Conservation (phyloP, 305 asterid genomes). For the Ilex paraguariensis region DNA sequence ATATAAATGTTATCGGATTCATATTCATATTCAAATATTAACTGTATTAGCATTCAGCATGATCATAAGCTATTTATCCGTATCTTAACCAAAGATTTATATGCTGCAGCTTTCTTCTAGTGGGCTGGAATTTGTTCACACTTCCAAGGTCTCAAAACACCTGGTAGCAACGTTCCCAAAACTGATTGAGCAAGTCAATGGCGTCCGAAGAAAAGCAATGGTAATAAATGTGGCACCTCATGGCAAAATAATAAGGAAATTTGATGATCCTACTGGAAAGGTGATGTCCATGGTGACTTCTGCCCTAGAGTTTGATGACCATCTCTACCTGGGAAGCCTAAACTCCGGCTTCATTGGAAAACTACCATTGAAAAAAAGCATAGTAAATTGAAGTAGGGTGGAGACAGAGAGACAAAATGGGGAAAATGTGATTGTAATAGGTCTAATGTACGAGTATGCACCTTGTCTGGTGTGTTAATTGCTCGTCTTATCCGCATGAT, state of each 20-base stretch:
- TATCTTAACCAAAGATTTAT: neutral
- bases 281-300: conserved; percentile 56
- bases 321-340: conserved; percentile 60
- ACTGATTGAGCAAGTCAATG: conserved; percentile 9
- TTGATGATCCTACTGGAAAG: conserved; percentile 60
- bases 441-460: too few relatives aligned
- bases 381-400: too few relatives aligned
- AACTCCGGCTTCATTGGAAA: conserved; percentile 49
- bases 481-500: too few relatives aligned
- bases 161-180: conserved; percentile 21
- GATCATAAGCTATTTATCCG: too few relatives aligned
- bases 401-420: too few relatives aligned
- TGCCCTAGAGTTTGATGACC: conserved; percentile 54
- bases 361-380: conserved; percentile 17
- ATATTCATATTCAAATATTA: too few relatives aligned
- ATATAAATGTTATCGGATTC: too few relatives aligned
- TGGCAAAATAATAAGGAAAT: conserved; percentile 43
- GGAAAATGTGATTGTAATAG: too few relatives aligned
- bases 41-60: too few relatives aligned
- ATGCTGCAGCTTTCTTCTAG: conserved; percentile 27
- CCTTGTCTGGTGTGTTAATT: too few relatives aligned
- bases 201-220: conserved; percentile 26
- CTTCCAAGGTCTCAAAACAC: conserved; percentile 24
- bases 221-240: conserved; percentile 54
- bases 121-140: conserved; percentile 30